Conservation (phyloP, 2,329 filamentous ascomycete species). For the Neofusicoccum kwambonambiense region DNA sequence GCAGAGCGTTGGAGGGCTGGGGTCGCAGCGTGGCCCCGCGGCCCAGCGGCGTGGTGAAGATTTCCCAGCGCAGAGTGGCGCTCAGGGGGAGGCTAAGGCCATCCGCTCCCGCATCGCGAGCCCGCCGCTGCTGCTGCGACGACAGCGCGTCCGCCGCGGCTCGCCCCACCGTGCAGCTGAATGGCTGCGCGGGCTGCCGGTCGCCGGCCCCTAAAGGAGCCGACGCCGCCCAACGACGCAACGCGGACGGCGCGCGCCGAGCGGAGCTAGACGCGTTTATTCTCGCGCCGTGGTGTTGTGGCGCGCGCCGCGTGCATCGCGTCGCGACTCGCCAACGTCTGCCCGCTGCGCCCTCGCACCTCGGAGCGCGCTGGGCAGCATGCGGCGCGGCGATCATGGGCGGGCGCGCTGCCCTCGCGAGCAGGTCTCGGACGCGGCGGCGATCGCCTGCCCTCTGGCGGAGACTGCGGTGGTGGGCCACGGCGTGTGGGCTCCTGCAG, state of each 20-base stretch:
- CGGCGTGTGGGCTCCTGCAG: background rate
- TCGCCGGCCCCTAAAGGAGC: no score
- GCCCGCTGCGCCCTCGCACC: background rate
- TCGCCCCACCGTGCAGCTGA: no score
- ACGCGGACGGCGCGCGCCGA: background rate
- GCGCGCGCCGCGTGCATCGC: background rate
- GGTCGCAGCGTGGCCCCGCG: background rate
- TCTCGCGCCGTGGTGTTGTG: background rate
- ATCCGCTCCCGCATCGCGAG: background rate
- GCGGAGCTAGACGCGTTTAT: background rate
- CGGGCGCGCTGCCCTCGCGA: background rate
- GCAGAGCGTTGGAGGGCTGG: constrained; percentile 9
- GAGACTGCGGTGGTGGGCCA: background rate
- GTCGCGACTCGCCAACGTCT: background rate
- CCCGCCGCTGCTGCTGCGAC: no score
- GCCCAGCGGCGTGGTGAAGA: background rate
- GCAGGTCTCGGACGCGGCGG: background rate
- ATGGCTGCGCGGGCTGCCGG: no score
- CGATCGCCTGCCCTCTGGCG: background rate
- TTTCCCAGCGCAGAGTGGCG: background rate
- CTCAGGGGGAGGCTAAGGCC: constrained; percentile 11
- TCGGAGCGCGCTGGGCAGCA: background rate
- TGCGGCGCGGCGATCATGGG: background rate
- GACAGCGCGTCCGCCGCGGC: no score
- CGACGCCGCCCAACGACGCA: no score